Evolutionary conservation across 441 rosid species (phyloP), one percentile per base, ranked within the genome.

Genomic region (Theobroma grandiflorum): DNA sequence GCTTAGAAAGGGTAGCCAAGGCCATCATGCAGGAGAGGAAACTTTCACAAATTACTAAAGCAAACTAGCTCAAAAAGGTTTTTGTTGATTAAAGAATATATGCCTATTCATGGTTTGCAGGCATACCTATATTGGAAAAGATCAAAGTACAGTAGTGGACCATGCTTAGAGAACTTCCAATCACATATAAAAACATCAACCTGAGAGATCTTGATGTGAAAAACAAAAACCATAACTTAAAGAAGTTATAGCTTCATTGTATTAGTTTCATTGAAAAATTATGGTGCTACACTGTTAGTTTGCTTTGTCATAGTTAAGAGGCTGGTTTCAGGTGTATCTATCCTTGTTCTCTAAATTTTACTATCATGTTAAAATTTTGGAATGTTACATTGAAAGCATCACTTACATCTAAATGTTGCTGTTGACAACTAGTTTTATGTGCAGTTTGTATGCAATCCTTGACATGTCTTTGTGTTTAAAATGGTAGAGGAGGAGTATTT

Each of bases 391-490:
- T 33, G 38, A 38, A 74, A 20, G 77, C 31, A 3, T 35, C 45
- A 18, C n/a, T 55, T 63, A 7, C 12, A 3, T 58, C 10, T 37
- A 20, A n/a, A 63, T 31, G 35, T 47, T 76, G 6, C 43, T 42
- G 4, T n/a, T 73, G 6, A 45, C 14, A 75, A 61, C 74, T 79
- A 42, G 74, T 73, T 55, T 31, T 6, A 16, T 40, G 76, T 26
- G 65, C 68, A 37, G 16, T 72, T 33, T 52, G 16, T 62, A 72
- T 50, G 62, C 45, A 74, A 61, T 75, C 9, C 43, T 75, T 26
- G 20, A 43, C 10, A 31, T 42, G 52, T 35, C 38, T 59, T 74
- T 61, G 16, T 43, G 69, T 61, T 69, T 75, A 43, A 75, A 75
- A 43, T 75, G 31, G 42, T 75, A 18, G 57, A 69, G 16, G 35